Evolutionary conservation across 768 basidiomycete species (phyloP), one percentile per base, ranked within the genome.

Genomic region (Rossbeevera mucosa): DNA sequence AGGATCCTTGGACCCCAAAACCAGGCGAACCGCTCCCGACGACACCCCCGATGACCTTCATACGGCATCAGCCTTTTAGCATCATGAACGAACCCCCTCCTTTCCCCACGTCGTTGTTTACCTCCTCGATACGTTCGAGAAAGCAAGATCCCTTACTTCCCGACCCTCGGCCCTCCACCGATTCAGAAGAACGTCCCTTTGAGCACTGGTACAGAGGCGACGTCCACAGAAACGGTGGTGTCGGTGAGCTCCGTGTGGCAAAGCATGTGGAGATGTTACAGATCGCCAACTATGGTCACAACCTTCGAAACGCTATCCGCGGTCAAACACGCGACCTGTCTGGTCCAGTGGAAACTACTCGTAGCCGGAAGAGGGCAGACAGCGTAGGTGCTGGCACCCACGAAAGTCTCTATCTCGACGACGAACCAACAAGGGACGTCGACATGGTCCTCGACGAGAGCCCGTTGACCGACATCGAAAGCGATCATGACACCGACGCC

Each of bases 161-260:
- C 31, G 72, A 73, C n/a, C 65, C 76, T 5, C 78, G 88, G 41
- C 71, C 76, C 12, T 88, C 88, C 5, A 77, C 71, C 22, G 88
- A 91, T 21, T 90, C 88, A 5, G 88, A 89, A 55, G 90, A 92
- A 63, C 79, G 80, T 13, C 89, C 89, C 0, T 92, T 85, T 54
- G 88, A 92, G 60, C 90, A 93, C 61, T 92, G 90, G 90, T 93
- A 93, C 64, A 83, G 90, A 45, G 90, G 90, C 1, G 90, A 93
- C 59, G 80, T 89, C 5, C 84, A 89, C 12, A 78, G 90, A 44
- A 93, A 93, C 62, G 90, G 90, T 22, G 90, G 90, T n/a, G 88
- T 92, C 11, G 90, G 90, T 45, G 90, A 92, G 67, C 71, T 90
- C 50, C 78, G 85, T 20, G 82, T 91, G 2, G 90, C 81, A 2